These are phyloP conservation scores for Teratosphaeria viscida DNA, from an alignment of 2,329 filamentous ascomycete genomes.

Conservation along the genomic window DNA sequence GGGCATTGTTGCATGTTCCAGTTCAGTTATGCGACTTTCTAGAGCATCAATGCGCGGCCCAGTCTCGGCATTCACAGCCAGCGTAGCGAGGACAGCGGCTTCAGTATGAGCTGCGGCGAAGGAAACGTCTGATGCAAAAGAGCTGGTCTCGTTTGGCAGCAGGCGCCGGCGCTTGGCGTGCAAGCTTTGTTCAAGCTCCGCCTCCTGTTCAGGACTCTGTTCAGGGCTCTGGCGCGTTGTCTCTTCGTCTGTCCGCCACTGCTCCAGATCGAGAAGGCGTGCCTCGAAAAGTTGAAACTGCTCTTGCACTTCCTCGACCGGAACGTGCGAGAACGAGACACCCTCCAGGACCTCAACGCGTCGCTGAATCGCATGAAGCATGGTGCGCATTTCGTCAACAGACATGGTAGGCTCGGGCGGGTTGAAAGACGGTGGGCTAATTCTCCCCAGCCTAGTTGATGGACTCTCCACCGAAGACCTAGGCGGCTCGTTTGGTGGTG, in stretches of 20 bases:
- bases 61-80: constrained; percentile 28
- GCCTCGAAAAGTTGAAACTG: constrained; percentile 57
- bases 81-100: constrained; percentile 22
- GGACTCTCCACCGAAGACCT: background rate
- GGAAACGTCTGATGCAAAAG: constrained; percentile 31
- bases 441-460: background rate
- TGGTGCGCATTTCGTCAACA: constrained; percentile 41
- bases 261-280: constrained; percentile 59
- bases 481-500: background rate
- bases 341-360: constrained; percentile 61
- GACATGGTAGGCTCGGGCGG: constrained; percentile 6
- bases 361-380: constrained; percentile 39
- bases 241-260: constrained; percentile 27
- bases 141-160: constrained; percentile 24
- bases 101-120: constrained; percentile 27
- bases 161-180: constrained; percentile 19
- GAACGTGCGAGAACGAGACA: constrained; percentile 54
- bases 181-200: constrained; percentile 21
- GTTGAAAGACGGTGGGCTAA: constrained; percentile 1
- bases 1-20: constrained; percentile 52
- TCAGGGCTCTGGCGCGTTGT: constrained; percentile 4
- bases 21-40: constrained; percentile 38
- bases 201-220: constrained; percentile 12
- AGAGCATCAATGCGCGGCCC: constrained; percentile 37
- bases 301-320: constrained; percentile 60